Base-by-base conservation (phyloP, 805 yeast genomes). In the Komagataella mondaviorum region DNA sequence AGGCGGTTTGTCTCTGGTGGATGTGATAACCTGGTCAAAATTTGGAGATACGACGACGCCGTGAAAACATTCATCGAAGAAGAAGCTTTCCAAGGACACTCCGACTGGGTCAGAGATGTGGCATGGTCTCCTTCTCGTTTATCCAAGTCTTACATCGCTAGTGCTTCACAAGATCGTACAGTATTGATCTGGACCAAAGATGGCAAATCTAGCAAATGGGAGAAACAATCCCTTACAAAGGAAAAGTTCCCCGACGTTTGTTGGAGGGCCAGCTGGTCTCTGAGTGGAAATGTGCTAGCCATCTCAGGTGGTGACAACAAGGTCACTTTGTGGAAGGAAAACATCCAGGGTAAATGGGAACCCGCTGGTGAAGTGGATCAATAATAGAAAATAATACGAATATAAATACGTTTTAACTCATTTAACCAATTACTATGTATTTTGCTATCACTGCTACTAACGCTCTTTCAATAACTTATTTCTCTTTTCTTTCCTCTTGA, bases 61-160 rank as follows among this genome's bases (percentile, higher is more conserved):
- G 59, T 61, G 48, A 77, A 75, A 57, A 76, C 76, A 23, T 88
- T 86, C 64, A 75, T 75, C 23, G 76, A 83, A 60, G 96, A 91
- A 66, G 83, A 82, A 46, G 77, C 80, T 23, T 76, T 93, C 51
- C 83, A 81, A 56, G 99, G 97, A 45, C 99, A 93, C 67, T 75
- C 87, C 16, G 99, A 93, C 67, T 93, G 99, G 99, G 97, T 93
- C 39, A 83, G 99, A 68, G 99, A 93, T 65, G 97, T 91, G 54
- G 88, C 95, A 3, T 93, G 99, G 99, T 88, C 96, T 18, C 96
- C 98, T 48, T 82, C 96, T 1, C 81, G 88, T 48, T 76, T 93
- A 55, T 77, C 88, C 48, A 84, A 87, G 59, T 82, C 95, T 12
- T 91, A 89, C 65, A 85, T 93, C 60, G 99, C 98, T 12, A 82